Evolutionary conservation across 179 eudicot genomes (phyloP).

Genomic region (Amaranthus tricolor): DNA sequence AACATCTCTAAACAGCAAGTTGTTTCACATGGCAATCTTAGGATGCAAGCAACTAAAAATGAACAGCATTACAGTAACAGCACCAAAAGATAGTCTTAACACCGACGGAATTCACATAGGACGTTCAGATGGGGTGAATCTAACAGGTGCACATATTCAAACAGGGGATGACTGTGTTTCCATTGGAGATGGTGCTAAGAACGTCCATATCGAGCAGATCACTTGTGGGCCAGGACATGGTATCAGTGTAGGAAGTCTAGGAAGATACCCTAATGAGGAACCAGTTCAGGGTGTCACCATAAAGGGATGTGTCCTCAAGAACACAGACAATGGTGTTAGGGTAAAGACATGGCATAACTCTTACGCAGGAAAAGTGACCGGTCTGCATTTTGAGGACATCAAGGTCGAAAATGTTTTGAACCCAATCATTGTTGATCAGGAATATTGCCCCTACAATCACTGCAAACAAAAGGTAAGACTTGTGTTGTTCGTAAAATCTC

Average conservation of each 20-base stretch:
- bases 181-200: constrained; percentile 41
- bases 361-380: constrained; percentile 4
- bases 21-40: constrained; percentile 38
- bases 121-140: constrained; percentile 28
- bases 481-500: too few relatives aligned
- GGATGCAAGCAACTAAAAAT: constrained; percentile 31
- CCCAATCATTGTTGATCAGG: constrained; percentile 54
- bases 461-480: constrained; percentile 35
- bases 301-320: constrained; percentile 29
- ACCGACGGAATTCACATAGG: constrained; percentile 56
- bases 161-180: constrained; percentile 58
- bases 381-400: constrained; percentile 45
- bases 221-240: constrained; percentile 57
- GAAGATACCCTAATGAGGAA: constrained; percentile 33
- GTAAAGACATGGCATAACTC: constrained; percentile 43
- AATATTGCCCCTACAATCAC: constrained; percentile 45
- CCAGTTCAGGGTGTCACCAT: constrained; percentile 14
- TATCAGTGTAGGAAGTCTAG: constrained; percentile 54
- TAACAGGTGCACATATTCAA: constrained; percentile 21
- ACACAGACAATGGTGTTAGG: constrained; percentile 42
- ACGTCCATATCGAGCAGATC: constrained; percentile 30
- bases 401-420: constrained; percentile 32
- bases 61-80: constrained; percentile 16
- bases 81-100: constrained; percentile 45
- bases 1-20: constrained; percentile 41